These are phyloP conservation scores for Dactylellina parvicollis DNA, from an alignment of 2,329 filamentous ascomycete species.

Conservation along the genomic window DNA sequence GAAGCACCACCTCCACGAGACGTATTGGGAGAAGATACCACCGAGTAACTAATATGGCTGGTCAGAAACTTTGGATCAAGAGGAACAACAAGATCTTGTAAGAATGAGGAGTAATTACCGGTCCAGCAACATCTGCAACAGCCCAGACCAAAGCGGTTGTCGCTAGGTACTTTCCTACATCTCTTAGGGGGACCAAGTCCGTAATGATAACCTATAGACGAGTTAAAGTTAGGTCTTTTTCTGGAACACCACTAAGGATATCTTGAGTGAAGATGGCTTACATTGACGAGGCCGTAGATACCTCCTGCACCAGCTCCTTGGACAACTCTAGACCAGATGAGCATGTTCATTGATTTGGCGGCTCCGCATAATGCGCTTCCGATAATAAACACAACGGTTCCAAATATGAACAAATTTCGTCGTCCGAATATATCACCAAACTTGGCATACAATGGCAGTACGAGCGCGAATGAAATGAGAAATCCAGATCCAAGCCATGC, in stretches of 20 bases:
- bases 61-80: conserved; percentile 61
- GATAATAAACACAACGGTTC: conserved; percentile 32
- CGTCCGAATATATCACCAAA: conserved; percentile 62
- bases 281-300: conserved; percentile 27
- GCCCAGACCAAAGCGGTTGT: conserved; percentile 64
- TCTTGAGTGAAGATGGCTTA: conserved; percentile 60
- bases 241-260: conserved; percentile 66
- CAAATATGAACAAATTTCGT: conserved; percentile 55
- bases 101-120: conserved; percentile 54
- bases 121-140: conserved; percentile 65
- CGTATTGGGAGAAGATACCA: conserved; percentile 65
- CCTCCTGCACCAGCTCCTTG: conserved; percentile 31
- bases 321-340: conserved; percentile 61
- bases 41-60: conserved; percentile 60
- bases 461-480: conserved; percentile 60
- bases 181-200: conserved; percentile 57
- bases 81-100: conserved; percentile 59
- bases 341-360: conserved; percentile 64
- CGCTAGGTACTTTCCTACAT: conserved; percentile 57
- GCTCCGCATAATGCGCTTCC: conserved; percentile 69
- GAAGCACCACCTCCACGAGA: conserved; percentile 67
- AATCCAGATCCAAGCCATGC: conserved; percentile 62
- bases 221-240: conserved; percentile 65
- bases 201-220: conserved; percentile 65
- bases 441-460: conserved; percentile 62